Conservation (phyloP, 2,329 filamentous ascomycete species). For the Mollisia scopiformis region DNA sequence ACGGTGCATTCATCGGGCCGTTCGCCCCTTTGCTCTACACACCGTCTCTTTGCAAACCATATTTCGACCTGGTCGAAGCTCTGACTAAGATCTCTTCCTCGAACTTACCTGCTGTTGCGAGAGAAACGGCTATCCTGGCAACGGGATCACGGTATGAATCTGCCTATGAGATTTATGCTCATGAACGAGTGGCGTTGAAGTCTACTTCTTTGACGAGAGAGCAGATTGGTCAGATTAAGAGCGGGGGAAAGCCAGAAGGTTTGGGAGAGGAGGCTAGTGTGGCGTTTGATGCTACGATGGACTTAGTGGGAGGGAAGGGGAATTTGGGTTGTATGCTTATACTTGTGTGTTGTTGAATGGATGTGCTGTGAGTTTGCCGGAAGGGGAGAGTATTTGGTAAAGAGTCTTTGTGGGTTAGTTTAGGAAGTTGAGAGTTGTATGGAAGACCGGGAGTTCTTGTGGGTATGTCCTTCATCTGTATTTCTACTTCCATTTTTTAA, state of each 20-base stretch:
- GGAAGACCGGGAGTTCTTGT: too few species aligned
- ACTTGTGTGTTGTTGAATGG: conserved; percentile 2
- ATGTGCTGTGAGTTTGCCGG: conserved; percentile 2
- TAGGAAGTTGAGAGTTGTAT: too few species aligned
- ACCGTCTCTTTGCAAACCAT: not conserved
- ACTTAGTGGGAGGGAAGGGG: not conserved
- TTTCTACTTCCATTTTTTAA: too few species aligned
- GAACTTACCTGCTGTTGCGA: not conserved
- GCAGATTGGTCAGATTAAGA: not conserved
- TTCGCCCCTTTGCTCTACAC: not conserved
- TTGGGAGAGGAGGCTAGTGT: not conserved
- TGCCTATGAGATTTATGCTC: not conserved
- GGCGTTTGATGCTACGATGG: conserved; percentile 7
- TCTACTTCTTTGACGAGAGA: not conserved
- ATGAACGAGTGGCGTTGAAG: not conserved
- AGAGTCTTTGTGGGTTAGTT: too few species aligned
- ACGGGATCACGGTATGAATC: not conserved
- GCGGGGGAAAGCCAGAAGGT: not conserved
- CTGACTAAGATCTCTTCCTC: not conserved
- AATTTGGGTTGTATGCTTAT: conserved; percentile 4
- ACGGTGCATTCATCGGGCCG: not conserved
- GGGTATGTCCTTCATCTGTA: too few species aligned
- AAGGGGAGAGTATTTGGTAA: too few species aligned
- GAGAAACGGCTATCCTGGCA: conserved; percentile 1
- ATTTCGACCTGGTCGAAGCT: not conserved